phyloP scores from a whole-genome alignment of 192 early-diverging fungal species.

The Coemansia sp. region DNA sequence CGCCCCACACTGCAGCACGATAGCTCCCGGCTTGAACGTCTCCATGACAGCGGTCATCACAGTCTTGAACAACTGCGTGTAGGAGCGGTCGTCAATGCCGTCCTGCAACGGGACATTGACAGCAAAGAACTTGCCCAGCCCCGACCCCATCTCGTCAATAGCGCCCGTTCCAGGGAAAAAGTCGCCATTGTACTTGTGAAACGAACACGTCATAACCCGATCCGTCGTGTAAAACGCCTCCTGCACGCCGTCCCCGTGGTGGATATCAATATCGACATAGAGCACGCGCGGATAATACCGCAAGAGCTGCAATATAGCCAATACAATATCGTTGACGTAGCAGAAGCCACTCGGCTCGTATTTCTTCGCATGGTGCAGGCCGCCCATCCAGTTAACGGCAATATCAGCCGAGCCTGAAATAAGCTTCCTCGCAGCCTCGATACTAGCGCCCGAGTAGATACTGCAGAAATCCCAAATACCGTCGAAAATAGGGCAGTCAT shows the following conservation, averaged over 20 bases:
- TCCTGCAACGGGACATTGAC: constrained; percentile 94
- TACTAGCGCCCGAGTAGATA: constrained; percentile 90
- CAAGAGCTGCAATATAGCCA: constrained; percentile 74
- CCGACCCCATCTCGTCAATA: constrained; percentile 82
- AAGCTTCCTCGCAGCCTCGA: constrained; percentile 86
- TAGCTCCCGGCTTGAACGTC: constrained; percentile 83
- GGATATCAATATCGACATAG: constrained; percentile 91
- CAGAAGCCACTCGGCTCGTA: constrained; percentile 91
- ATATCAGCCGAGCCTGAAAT: constrained; percentile 81
- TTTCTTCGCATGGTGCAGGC: constrained; percentile 81
- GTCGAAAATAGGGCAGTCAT: constrained; percentile 97
- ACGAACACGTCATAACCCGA: constrained; percentile 93
- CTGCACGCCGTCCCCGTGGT: constrained; percentile 94
- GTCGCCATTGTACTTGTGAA: constrained; percentile 90
- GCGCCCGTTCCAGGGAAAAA: constrained; percentile 97
- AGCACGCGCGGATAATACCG: constrained; percentile 82
- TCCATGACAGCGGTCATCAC: constrained; percentile 95
- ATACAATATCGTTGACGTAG: constrained; percentile 93
- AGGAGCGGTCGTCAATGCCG: constrained; percentile 93
- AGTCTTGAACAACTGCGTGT: constrained; percentile 58
- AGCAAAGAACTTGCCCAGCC: constrained; percentile 86
- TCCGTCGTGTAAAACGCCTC: constrained; percentile 93
- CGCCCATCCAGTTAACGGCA: constrained; percentile 91
- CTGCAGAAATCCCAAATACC: constrained; percentile 95
- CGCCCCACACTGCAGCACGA: constrained; percentile 96